A percentile compares a stretch with the other conserved stretches of the same genome.
Evolutionary conservation across 2,329 filamentous ascomycete species (phyloP).

Genomic region (Venturia oleaginea): DNA sequence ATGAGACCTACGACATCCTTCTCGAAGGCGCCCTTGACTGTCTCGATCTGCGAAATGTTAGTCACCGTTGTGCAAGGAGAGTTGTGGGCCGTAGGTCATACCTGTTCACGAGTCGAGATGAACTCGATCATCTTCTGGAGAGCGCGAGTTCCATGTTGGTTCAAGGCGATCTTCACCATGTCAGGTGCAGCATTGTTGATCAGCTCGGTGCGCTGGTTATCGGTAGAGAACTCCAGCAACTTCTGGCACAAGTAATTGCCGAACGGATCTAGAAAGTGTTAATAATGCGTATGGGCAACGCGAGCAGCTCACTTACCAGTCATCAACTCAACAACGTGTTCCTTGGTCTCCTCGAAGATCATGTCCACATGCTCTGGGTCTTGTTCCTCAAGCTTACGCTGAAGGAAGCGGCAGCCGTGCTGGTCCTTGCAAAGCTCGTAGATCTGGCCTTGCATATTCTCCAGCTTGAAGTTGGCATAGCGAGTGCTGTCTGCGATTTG

Average conservation of each 20-base stretch:
- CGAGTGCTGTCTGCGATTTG: conserved; percentile 47
- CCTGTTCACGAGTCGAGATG: conserved; percentile 74
- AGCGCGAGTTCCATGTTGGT: conserved; percentile 93
- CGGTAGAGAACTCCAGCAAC: conserved; percentile 87
- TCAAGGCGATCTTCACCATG: conserved; percentile 87
- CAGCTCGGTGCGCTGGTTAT: conserved; percentile 86
- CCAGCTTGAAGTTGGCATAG: conserved; percentile 74
- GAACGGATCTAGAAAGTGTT: conserved; percentile 61
- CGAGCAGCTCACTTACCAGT: conserved; percentile 45
- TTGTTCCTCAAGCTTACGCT: conserved; percentile 93
- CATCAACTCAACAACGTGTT: conserved; percentile 95
- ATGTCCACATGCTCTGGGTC: conserved; percentile 74
- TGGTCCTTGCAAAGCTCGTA: conserved; percentile 94
- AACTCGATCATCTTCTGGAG: conserved; percentile 99
- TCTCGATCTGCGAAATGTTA: conserved; percentile 46
- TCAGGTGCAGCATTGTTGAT: conserved; percentile 83
- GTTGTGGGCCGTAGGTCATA: conserved; percentile 14
- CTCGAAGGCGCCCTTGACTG: conserved; percentile 77
- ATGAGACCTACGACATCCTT: conserved; percentile 87
- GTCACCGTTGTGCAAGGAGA: neutral
- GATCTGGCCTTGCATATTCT: conserved; percentile 72
- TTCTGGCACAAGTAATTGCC: conserved; percentile 99
- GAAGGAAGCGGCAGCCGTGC: conserved; percentile 91
- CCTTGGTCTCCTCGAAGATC: conserved; percentile 90
- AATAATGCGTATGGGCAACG: conserved; percentile 16